Evolutionary conservation across 306 rosid genomes (phyloP), one percentile per base, ranked within the genome.

Genomic region (Bauhinia variegata): DNA sequence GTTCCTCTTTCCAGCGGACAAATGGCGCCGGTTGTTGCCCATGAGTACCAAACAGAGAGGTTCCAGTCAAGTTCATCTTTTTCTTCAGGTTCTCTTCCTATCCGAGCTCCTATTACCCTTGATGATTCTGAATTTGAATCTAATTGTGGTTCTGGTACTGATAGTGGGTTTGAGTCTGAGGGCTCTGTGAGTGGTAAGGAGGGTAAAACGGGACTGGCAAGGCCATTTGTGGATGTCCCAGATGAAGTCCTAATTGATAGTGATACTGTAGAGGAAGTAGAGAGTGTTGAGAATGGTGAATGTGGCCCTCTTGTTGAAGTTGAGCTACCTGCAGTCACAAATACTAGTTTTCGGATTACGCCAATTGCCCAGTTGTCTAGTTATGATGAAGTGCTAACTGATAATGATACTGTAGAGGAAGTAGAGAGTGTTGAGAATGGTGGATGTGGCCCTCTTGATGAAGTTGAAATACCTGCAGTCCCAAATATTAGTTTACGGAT

Each of bases 81-180:
- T 11, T 36, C 52, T 12, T 37, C 86, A 70, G 72, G 71, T 71
- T 79, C 78, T 42, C 3, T 82, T 47, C 71, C 78, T 63, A 84
- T 88, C 66, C 65, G 89, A 73, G 89, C 96, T 65, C 89, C 91
- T 64, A 83, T 49, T 37, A 88, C 91, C 33, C 49, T 71, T 23
- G 79, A 83, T 43, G 71, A 67, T 57, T 84, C 82, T 28, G 88
- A 73, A 19, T 68, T 46, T 46, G 73, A 74, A 18, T 44, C 70
- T 10, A 54, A 37, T 44, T 32, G 36, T 32, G 6, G n/a, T 19
- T 38, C 32, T 33, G 74, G 63, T 46, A 56, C 58, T 61, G 72
- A 58, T 23, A 63, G 71, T 72, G 71, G 34, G 38, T 71, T 56
- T 36, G 79, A 83, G 61, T 75, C 74, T 41, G 69, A 75, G 65